Conservation (phyloP, 176 grass and related monocot species). For the Aegilops longissima region DNA sequence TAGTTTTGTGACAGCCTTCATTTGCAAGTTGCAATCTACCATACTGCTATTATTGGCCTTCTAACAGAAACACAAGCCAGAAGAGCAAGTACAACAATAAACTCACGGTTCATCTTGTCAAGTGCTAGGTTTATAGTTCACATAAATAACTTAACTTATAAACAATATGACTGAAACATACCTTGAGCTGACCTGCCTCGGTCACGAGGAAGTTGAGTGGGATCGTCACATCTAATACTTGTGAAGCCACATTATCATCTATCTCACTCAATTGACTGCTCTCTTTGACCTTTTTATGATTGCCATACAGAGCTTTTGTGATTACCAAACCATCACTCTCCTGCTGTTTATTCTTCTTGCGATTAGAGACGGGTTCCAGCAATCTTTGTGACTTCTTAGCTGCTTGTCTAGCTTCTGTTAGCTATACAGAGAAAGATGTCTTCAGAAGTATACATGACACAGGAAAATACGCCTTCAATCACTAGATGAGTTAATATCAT, state of each 20-base stretch:
- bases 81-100: slow-evolving; percentile 7
- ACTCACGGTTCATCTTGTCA: background rate
- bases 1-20: background rate
- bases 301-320: slow-evolving; percentile 82
- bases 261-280: slow-evolving; percentile 47
- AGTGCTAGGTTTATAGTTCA: background rate
- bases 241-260: slow-evolving; percentile 69
- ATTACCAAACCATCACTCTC: slow-evolving; percentile 83
- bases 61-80: slow-evolving; percentile 9
- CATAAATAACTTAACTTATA: slow-evolving; percentile 17
- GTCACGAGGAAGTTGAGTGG: slow-evolving; percentile 91
- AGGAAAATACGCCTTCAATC: slow-evolving; percentile 21
- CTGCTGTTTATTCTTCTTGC: slow-evolving; percentile 82
- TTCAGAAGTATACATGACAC: background rate
- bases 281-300: slow-evolving; percentile 40
- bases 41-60: background rate
- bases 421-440: slow-evolving; percentile 43
- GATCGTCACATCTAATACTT: slow-evolving; percentile 84
- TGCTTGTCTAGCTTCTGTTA: slow-evolving; percentile 74
- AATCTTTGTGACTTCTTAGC: slow-evolving; percentile 82
- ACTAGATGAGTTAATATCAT: background rate
- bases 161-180: slow-evolving; percentile 38
- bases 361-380: slow-evolving; percentile 79
- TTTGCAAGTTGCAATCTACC: slow-evolving; percentile 23
- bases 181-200: slow-evolving; percentile 87